Percentiles rank a stretch among this genome's conserved stretches.
Conservation (phyloP, 257 asterid species). For the Verbascum thapsus region DNA sequence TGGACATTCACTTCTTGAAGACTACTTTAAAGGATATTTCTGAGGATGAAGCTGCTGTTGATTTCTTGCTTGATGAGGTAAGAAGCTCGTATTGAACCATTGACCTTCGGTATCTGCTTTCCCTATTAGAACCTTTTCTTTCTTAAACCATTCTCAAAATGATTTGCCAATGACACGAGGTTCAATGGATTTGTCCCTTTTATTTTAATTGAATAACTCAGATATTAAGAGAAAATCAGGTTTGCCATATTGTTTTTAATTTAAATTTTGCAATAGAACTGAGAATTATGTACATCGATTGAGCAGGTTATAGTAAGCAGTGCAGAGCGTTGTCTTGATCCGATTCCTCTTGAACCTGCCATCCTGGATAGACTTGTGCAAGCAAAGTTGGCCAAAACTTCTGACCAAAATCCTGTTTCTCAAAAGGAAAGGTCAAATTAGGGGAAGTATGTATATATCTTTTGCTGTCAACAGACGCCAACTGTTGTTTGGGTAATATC, state of each 20-base stretch:
- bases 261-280: conserved; percentile 10
- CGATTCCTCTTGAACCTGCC: conserved; percentile 73
- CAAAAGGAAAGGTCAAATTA: conserved; percentile 25
- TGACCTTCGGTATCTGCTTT: not conserved
- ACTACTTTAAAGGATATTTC: conserved; percentile 64
- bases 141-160: not conserved
- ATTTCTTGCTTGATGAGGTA: conserved; percentile 98
- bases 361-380: conserved; percentile 87
- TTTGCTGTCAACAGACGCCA: not conserved
- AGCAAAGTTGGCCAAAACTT: conserved; percentile 68
- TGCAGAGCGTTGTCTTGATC: conserved; percentile 92
- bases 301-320: conserved; percentile 82
- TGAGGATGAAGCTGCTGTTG: conserved; percentile 91
- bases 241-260: not conserved
- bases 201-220: not conserved
- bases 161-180: not conserved
- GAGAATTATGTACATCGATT: conserved; percentile 13
- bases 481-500: conserved; percentile 1
- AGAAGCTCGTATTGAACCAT: conserved; percentile 19
- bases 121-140: conserved; percentile 7
- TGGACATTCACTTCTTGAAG: conserved; percentile 89
- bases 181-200: not conserved
- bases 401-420: conserved; percentile 37
- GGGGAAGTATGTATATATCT: not conserved
- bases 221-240: not conserved